A percentile compares a stretch with the other conserved stretches of the same genome.
Evolutionary conservation across 2,329 filamentous ascomycete species (phyloP).

Genomic region (Endoconidiophora polonica): DNA sequence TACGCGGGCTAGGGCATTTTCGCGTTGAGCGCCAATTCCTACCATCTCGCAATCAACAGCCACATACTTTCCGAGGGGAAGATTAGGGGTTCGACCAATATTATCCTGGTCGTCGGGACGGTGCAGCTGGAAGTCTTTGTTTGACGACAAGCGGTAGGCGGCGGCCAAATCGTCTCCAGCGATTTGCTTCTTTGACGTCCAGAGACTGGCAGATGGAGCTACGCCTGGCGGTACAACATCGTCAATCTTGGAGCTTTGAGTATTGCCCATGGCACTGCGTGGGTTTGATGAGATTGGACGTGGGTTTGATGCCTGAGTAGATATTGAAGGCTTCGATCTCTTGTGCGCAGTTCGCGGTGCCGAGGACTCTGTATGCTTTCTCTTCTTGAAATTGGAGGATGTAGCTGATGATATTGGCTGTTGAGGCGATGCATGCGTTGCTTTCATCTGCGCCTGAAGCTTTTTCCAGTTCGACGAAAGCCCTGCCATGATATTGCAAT

Average conservation of each 20-base stretch:
- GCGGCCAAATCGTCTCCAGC: constrained; percentile 42
- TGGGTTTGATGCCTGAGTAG: neutral
- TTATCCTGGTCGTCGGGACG: constrained; percentile 39
- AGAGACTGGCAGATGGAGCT: constrained; percentile 38
- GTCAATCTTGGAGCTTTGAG: constrained; percentile 31
- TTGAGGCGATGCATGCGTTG: constrained; percentile 19
- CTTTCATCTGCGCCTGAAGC: constrained; percentile 46
- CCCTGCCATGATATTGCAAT: constrained; percentile 17
- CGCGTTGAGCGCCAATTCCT: constrained; percentile 55
- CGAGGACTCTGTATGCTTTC: constrained; percentile 15
- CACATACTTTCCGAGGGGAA: constrained; percentile 74
- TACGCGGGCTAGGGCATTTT: constrained; percentile 68
- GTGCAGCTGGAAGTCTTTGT: constrained; percentile 30
- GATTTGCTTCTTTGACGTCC: constrained; percentile 44
- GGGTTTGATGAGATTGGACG: constrained; percentile 7
- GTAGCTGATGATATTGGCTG: constrained; percentile 16
- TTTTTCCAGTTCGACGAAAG: constrained; percentile 65
- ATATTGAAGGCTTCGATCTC: constrained; percentile 13
- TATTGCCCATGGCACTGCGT: constrained; percentile 34
- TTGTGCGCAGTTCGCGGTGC: constrained; percentile 5
- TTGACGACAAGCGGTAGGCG: constrained; percentile 39
- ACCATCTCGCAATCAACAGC: constrained; percentile 98
- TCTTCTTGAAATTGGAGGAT: constrained; percentile 19
- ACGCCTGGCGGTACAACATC: constrained; percentile 20
- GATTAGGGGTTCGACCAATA: constrained; percentile 40